Conservation (phyloP, 75 land plant genomes). For the Sequoia sempervirens region DNA sequence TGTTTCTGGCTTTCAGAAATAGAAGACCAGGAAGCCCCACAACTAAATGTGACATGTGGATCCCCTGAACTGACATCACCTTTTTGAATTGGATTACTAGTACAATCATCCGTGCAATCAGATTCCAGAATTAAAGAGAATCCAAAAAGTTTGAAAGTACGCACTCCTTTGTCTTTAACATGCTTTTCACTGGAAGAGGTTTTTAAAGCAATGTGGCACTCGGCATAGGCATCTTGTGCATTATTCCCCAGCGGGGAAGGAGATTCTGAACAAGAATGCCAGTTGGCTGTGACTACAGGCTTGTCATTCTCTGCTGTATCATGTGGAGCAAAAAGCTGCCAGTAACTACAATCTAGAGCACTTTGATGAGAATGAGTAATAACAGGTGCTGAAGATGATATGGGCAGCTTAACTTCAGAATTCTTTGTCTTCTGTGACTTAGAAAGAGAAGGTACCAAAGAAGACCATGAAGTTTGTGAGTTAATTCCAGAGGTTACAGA, state of each 20-base stretch:
- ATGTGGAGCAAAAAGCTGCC: neutral
- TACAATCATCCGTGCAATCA: neutral
- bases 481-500: neutral
- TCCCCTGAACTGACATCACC: neutral
- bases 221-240: neutral
- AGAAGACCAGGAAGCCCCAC: neutral
- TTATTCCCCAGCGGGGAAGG: neutral
- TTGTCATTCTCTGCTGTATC: neutral
- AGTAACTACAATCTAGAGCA: neutral
- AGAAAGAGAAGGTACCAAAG: neutral
- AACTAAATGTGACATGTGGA: neutral
- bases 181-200: neutral
- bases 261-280: neutral
- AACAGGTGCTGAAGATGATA: neutral
- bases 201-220: neutral
- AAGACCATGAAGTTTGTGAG: neutral
- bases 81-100: conserved; percentile 1
- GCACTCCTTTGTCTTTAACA: conserved; percentile 1
- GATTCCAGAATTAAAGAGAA: conserved; percentile 3
- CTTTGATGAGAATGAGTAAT: neutral
- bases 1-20: neutral
- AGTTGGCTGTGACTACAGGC: neutral
- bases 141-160: conserved; percentile 3
- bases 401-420: neutral
- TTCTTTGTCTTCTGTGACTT: neutral